Evolutionary conservation across 257 asterid species (phyloP).

Genomic region (Solanum stenotomum): DNA sequence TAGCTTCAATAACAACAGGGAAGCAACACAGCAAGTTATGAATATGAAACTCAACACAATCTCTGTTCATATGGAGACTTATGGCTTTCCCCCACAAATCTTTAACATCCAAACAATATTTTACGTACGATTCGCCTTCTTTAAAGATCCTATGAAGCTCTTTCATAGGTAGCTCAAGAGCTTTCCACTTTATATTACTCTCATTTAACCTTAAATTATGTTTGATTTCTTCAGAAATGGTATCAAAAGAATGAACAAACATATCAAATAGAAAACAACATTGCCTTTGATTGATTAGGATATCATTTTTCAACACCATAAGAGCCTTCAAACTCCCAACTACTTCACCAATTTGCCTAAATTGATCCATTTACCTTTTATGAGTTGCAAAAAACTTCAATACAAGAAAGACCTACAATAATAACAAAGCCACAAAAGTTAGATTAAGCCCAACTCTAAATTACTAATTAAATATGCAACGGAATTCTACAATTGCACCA

Average conservation of each 20-base stretch:
- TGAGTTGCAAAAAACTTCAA: not conserved
- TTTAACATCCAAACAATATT: slow-evolving; percentile 46
- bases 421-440: not conserved
- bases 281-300: slow-evolving; percentile 61
- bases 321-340: slow-evolving; percentile 69
- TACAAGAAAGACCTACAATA: not conserved
- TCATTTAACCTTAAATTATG: slow-evolving; percentile 59
- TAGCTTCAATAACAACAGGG: slow-evolving; percentile 75
- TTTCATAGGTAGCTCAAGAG: slow-evolving; percentile 67
- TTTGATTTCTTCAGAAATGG: slow-evolving; percentile 50
- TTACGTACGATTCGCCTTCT: slow-evolving; percentile 59
- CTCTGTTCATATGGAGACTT: slow-evolving; percentile 53
- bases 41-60: slow-evolving; percentile 58
- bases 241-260: slow-evolving; percentile 49
- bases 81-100: slow-evolving; percentile 85
- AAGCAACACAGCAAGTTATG: slow-evolving; percentile 71
- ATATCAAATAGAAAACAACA: slow-evolving; percentile 64
- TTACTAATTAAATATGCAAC: not conserved
- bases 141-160: slow-evolving; percentile 59
- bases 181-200: slow-evolving; percentile 57
- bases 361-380: slow-evolving; percentile 53
- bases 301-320: slow-evolving; percentile 74
- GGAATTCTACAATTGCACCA: not conserved
- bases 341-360: slow-evolving; percentile 77
- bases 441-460: not conserved